Evolutionary conservation across 441 rosid genomes (phyloP), one percentile per base, ranked within the genome.

Genomic region (California macrophylla): DNA sequence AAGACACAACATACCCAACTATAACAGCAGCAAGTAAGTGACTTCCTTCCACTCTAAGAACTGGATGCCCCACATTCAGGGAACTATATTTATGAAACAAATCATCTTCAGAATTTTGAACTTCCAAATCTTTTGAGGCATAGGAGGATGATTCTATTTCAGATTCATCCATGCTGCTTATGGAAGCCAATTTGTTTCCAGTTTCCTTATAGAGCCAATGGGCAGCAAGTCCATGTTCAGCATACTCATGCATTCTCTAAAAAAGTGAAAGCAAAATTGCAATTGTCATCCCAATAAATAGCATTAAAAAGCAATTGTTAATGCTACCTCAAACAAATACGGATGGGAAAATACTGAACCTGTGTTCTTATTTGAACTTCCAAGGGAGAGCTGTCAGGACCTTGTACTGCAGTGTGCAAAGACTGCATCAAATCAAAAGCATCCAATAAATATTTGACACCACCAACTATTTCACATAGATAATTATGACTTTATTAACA

Each of bases 121-220:
- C 81, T 47, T 75, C 86, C 75, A 70, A 52, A 28, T 78, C 85
- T 72, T 76, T 75, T 68, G 84, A 77, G 64, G 80, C 69, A 76
- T 75, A 77, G 24, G 84, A 71, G 9, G 83, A 74, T 64, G 76
- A 74, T 71, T 82, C 84, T 9, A 36, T 70, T 66, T 87, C 87
- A 72, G 82, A 73, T 64, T 83, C 85, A 79, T 83, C 85, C 76
- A 78, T 18, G 77, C 30, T 58, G 73, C 78, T 78, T 36, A 73
- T 34, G 7, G 81, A 73, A 50, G 81, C 80, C 70, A 85, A 73
- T 64, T 74, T 72, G 69, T 72, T 84, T 67, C 81, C 89, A 70
- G 84, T 79, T 85, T 89, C 94, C 79, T 89, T 89, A 69, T 89
- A 89, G 68, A 89, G 90, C 94, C 94, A 89, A 76, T 89, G 94